Percentiles rank a stretch among this genome's conserved stretches.
Conservation (phyloP, 305 asterid species). For the Plantago coronopus region DNA sequence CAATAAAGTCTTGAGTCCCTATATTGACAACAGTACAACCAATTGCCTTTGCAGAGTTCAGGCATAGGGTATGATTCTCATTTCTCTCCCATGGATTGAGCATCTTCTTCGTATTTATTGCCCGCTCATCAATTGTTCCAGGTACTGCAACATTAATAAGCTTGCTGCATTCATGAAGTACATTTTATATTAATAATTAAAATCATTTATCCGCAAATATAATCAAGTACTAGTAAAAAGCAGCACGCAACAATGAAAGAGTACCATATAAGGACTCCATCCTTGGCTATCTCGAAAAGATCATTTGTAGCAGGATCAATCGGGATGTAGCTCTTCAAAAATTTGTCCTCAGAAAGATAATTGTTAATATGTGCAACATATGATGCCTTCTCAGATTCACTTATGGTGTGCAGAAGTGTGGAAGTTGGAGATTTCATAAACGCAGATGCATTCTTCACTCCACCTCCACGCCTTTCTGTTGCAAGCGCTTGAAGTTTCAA, state of each 20-base stretch:
- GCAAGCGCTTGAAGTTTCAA: constrained; percentile 63
- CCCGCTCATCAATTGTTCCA: constrained; percentile 75
- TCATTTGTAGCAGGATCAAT: constrained; percentile 59
- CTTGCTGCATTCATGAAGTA: constrained; percentile 45
- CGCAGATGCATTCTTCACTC: constrained; percentile 59
- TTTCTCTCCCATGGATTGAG: constrained; percentile 85
- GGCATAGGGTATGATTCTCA: constrained; percentile 76
- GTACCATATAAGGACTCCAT: constrained; percentile 80
- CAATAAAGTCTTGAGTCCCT: constrained; percentile 73
- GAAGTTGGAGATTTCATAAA: constrained; percentile 74
- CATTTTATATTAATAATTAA: constrained; percentile 13
- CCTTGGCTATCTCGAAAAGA: constrained; percentile 66
- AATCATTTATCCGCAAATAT: constrained; percentile 9
- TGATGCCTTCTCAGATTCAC: constrained; percentile 68
- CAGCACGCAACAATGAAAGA: constrained; percentile 15
- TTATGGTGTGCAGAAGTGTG: constrained; percentile 64
- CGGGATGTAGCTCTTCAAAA: constrained; percentile 55
- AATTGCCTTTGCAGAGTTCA: constrained; percentile 80
- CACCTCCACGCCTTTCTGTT: constrained; percentile 48
- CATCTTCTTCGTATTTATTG: constrained; percentile 61
- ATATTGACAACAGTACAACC: constrained; percentile 79
- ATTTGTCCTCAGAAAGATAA: constrained; percentile 53
- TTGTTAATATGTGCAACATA: constrained; percentile 69
- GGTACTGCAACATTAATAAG: constrained; percentile 77
- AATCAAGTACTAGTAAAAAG: constrained; percentile 8